Percentiles rank a stretch among this genome's conserved stretches.
phyloP scores from a whole-genome alignment of 2,329 filamentous ascomycete species.

The Alternaria triticina region DNA sequence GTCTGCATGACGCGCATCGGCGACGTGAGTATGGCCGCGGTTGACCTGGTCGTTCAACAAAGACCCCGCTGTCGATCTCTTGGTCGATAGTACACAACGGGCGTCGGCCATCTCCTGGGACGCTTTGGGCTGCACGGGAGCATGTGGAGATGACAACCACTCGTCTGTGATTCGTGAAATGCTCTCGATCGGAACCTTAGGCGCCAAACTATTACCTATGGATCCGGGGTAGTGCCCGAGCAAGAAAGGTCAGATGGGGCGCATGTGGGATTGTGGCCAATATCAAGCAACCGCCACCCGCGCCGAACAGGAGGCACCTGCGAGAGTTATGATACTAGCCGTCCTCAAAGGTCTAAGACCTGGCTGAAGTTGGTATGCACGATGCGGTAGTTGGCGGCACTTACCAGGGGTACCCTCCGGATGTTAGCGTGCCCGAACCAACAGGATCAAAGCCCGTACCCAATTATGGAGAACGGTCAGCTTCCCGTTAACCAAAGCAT shows the following conservation, averaged over 20 bases:
- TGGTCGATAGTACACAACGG: not conserved
- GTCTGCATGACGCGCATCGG: not conserved
- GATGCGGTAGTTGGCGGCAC: not conserved
- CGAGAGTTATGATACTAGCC: not conserved
- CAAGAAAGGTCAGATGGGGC: not conserved
- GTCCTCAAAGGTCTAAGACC: not conserved
- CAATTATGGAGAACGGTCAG: not conserved
- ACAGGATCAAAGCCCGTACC: not conserved
- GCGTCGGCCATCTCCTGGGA: not conserved
- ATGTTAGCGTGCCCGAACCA: not conserved
- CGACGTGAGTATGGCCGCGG: not conserved
- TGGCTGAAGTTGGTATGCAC: not conserved
- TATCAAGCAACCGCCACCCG: not conserved
- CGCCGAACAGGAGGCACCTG: not conserved
- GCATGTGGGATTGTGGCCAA: not conserved
- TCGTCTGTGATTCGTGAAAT: not conserved
- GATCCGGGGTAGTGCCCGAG: not conserved
- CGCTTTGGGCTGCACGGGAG: not conserved
- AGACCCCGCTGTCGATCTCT: slow-evolving; percentile 4
- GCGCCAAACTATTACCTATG: not conserved
- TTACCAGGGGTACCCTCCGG: slow-evolving; percentile 2
- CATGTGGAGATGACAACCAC: not conserved
- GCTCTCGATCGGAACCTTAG: not conserved
- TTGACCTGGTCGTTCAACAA: not conserved
- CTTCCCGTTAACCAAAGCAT: not conserved